A percentile compares a stretch with the other conserved stretches of the same genome.
Evolutionary conservation across 129 eudicot genomes (phyloP).

Genomic region (Arctium minus): DNA sequence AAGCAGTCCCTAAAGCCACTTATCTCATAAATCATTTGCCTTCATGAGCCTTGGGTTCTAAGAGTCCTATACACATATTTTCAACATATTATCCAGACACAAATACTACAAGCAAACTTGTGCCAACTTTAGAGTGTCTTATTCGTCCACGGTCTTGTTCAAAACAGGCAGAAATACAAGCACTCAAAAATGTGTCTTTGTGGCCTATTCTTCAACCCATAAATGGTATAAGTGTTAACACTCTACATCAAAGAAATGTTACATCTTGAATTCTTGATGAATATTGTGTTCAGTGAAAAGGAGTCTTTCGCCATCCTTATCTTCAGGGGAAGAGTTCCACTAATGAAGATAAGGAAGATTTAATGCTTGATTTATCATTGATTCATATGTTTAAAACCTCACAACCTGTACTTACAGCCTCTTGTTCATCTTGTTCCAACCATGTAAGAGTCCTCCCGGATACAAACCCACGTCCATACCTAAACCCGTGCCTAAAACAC

Average conservation of each 20-base stretch:
- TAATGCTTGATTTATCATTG: not conserved
- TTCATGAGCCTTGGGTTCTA: not conserved
- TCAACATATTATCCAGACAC: not conserved
- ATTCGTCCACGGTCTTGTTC: conserved; percentile 6
- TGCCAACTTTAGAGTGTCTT: not conserved
- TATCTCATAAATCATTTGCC: not conserved
- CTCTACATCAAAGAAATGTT: not conserved
- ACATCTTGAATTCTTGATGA: not conserved
- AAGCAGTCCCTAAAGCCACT: not conserved
- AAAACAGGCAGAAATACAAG: not conserved
- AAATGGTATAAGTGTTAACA: not conserved
- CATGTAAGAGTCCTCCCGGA: not conserved
- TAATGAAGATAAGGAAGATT: not conserved
- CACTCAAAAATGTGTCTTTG: not conserved
- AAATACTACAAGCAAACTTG: not conserved
- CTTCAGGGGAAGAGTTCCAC: not conserved
- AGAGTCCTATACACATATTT: not conserved
- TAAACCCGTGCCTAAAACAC: not conserved
- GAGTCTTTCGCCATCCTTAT: not conserved
- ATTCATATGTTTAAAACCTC: not conserved
- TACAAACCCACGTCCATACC: not conserved
- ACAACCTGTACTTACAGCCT: not conserved
- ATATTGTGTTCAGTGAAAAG: not conserved
- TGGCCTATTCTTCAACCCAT: not conserved
- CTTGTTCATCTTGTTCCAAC: not conserved